Conservation (phyloP, 2,329 filamentous ascomycete genomes). For the Arthrocladium fulminans region DNA sequence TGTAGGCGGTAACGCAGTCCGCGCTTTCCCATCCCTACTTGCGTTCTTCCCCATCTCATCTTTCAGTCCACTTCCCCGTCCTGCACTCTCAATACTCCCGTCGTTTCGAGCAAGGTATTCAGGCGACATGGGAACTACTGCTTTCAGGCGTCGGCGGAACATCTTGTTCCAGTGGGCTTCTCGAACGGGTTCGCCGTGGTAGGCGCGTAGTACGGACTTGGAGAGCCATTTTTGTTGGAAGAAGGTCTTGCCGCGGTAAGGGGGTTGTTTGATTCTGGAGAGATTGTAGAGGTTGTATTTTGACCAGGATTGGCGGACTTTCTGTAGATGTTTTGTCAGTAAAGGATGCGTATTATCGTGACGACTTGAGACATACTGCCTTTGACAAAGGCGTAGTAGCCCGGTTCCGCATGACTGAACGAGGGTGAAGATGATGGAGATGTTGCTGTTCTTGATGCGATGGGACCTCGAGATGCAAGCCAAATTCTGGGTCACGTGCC, state of each 20-base stretch:
- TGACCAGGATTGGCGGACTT: slow-evolving; percentile 92
- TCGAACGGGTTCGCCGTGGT: slow-evolving; percentile 89
- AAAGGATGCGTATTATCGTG: too few species aligned
- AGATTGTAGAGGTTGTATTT: slow-evolving; percentile 96
- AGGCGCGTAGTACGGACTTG: slow-evolving; percentile 73
- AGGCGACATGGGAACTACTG: slow-evolving; percentile 78
- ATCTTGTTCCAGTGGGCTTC: slow-evolving; percentile 92
- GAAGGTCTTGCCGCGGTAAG: slow-evolving; percentile 52
- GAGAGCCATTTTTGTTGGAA: slow-evolving; percentile 98
- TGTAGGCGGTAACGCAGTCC: slow-evolving; percentile 24
- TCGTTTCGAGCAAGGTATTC: slow-evolving; percentile 69
- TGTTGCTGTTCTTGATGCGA: not conserved
- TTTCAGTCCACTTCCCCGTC: slow-evolving; percentile 66
- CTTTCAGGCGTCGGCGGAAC: slow-evolving; percentile 72
- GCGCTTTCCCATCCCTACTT: slow-evolving; percentile 14
- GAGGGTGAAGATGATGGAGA: not conserved
- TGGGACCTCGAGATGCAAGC: not conserved
- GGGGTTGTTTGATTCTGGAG: slow-evolving; percentile 43
- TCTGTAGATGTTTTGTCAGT: slow-evolving; percentile 44
- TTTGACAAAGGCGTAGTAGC: slow-evolving; percentile 34
- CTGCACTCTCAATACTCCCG: slow-evolving; percentile 72
- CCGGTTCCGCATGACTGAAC: slow-evolving; percentile 35
- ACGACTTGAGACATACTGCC: slow-evolving; percentile 25
- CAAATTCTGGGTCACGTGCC: not conserved
- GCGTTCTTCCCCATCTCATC: slow-evolving; percentile 11